Base-by-base conservation (phyloP, 441 rosid genomes). In the Adansonia rubrostipa region DNA sequence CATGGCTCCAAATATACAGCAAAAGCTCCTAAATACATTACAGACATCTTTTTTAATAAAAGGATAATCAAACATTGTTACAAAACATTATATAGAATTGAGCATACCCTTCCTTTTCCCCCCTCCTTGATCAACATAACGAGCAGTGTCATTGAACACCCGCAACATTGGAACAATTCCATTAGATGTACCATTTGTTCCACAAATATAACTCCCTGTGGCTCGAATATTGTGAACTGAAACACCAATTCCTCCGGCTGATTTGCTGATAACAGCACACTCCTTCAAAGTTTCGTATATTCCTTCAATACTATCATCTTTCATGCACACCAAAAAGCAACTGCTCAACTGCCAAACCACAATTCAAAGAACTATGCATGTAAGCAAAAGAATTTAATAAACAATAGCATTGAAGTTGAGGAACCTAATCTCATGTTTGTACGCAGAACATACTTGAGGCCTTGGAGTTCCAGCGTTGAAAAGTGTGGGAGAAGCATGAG, bases 171-270 rank as follows among this genome's bases (percentile, higher is more conserved):
- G 98, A 61, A 94, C 88, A 84, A 94, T 89, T 22, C 96, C 98
- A 84, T 92, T 94, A 19, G 98, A 93, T 20, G 89, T 85, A 71
- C 97, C 98, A 85, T 94, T 94, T 20, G 98, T 94, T 63, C 96
- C 98, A 81, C 96, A 89, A 76, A 92, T 93, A 78, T 92, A 93
- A 82, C 98, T 93, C 11, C 98, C 96, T 45, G 92, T 92, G 7
- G 98, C 94, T 77, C 98, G 93, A 57, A 94, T 93, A 72, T 92
- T 94, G 60, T 93, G 98, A 79, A 91, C 79, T 19, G 98, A 92
- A 13, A 94, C 94, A 80, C 98, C 98, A 78, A 94, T 90, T 50
- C 98, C 98, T 57, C 98, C 98, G 81, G 98, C 98, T 14, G 97
- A 94, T 83, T 94, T 94, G 83, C 98, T 92, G 68, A 94, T 94